phyloP scores from a whole-genome alignment of 2,329 filamentous ascomycete species.

The Fulvia fulva region DNA sequence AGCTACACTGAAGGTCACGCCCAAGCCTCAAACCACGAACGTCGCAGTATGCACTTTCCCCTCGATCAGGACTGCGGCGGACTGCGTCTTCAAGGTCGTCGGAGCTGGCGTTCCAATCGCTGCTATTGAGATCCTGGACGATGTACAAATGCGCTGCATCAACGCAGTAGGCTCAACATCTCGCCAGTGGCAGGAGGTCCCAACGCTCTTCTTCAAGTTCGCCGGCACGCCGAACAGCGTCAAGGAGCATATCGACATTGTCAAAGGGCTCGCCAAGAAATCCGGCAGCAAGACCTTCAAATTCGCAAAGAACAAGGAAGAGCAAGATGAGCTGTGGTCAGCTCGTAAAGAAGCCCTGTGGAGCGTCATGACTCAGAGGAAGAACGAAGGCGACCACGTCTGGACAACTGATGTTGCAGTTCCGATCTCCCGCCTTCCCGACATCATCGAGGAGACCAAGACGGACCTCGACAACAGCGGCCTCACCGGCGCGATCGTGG shows the following conservation, averaged over 20 bases:
- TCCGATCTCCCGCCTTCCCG: slow-evolving; percentile 65
- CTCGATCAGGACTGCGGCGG: slow-evolving; percentile 66
- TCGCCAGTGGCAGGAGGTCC: slow-evolving; percentile 63
- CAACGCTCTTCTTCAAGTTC: slow-evolving; percentile 75
- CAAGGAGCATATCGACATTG: slow-evolving; percentile 71
- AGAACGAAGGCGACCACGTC: slow-evolving; percentile 58
- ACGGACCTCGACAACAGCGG: slow-evolving; percentile 60
- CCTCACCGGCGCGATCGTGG: slow-evolving; percentile 63
- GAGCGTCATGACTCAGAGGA: slow-evolving; percentile 64
- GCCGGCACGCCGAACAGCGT: slow-evolving; percentile 63
- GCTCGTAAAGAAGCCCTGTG: slow-evolving; percentile 72
- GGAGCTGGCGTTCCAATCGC: slow-evolving; percentile 77
- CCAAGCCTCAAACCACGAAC: slow-evolving; percentile 71
- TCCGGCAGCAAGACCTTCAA: slow-evolving; percentile 64
- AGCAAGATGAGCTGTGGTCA: slow-evolving; percentile 69
- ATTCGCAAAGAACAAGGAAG: slow-evolving; percentile 61
- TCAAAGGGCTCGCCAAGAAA: slow-evolving; percentile 57
- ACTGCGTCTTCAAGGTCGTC: slow-evolving; percentile 77
- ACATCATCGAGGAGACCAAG: slow-evolving; percentile 75
- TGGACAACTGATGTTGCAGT: slow-evolving; percentile 83
- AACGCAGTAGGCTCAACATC: slow-evolving; percentile 63
- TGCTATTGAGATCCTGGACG: slow-evolving; percentile 89
- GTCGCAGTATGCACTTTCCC: slow-evolving; percentile 71
- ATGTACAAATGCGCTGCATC: slow-evolving; percentile 78
- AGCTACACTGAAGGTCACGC: slow-evolving; percentile 80